These are phyloP conservation scores for Leishmania guyanensis DNA, from an alignment of 208 protist genomes.

Conservation along the genomic window DNA sequence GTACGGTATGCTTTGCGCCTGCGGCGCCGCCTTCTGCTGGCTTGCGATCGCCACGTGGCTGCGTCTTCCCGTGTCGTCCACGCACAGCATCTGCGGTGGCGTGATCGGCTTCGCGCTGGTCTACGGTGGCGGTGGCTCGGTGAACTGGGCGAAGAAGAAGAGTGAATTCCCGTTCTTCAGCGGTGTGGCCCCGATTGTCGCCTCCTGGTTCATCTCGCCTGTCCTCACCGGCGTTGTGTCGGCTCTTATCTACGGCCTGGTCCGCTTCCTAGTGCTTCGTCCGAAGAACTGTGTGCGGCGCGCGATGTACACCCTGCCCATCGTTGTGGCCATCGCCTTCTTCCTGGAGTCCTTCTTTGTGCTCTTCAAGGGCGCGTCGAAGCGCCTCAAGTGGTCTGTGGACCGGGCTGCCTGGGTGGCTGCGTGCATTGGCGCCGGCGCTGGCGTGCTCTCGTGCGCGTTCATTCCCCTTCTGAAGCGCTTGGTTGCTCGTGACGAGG, in stretches of 20 bases:
- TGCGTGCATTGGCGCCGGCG: conserved; percentile 38
- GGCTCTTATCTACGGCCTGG: conserved; percentile 37
- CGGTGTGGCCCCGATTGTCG: conserved; percentile 58
- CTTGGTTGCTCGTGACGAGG: conserved; percentile 18
- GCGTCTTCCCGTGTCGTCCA: conserved; percentile 59
- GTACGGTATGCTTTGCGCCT: conserved; percentile 71
- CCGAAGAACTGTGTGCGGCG: conserved; percentile 30
- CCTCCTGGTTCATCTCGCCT: conserved; percentile 67
- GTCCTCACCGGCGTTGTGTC: conserved; percentile 42
- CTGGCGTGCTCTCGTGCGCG: conserved; percentile 33
- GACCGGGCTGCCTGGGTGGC: conserved; percentile 47
- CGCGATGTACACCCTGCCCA: conserved; percentile 43
- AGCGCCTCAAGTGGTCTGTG: conserved; percentile 38
- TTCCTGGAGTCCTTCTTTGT: conserved; percentile 73
- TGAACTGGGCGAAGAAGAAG: conserved; percentile 49
- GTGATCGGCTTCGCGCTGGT: conserved; percentile 71
- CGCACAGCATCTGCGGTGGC: conserved; percentile 61
- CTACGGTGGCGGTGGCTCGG: conserved; percentile 45
- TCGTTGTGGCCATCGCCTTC: conserved; percentile 51
- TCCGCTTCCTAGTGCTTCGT: conserved; percentile 43
- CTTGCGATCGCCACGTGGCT: conserved; percentile 47
- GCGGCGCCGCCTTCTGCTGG: conserved; percentile 49
- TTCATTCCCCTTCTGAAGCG: conserved; percentile 49
- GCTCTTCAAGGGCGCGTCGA: conserved; percentile 50
- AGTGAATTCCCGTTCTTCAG: conserved; percentile 54